Evolutionary conservation across 1,284 basidiomycete genomes (phyloP), one percentile per base, ranked within the genome.

Genomic region (Microbotryum scabiosae): DNA sequence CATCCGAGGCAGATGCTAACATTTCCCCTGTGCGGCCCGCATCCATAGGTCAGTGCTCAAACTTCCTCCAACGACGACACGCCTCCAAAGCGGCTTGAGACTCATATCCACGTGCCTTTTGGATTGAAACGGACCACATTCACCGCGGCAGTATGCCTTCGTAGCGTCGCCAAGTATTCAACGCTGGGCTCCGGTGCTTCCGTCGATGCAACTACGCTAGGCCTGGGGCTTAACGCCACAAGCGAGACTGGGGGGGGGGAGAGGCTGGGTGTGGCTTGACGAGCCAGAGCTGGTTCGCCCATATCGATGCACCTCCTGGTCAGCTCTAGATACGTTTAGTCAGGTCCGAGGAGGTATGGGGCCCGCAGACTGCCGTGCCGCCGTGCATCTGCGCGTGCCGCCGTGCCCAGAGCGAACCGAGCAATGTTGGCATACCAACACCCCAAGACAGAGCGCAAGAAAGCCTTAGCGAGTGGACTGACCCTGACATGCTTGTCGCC

Each of bases 401-500:
- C 21, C 4, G 20, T 25, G 14, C 6, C n/a, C 14, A 21, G 49
- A n/a, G 30, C 5, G 41, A 26, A n/a, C 25, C 28, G n/a, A 30
- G 26, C 49, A 25, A 49, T 48, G 25, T 61, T 30, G 23, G 47
- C 43, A 44, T 18, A 47, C 50, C 36, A 47, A 59, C 60, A 63
- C 66, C 56, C 63, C 63, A 56, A 21, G 56, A 61, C 25, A 7
- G 9, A 53, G 43, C 69, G 55, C 30, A 54, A 59, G 54, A 57
- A 49, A 63, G 43, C 57, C 51, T 54, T 50, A 56, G 59, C 62
- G 26, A 48, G 54, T 48, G 51, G 32, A 82, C 88, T 76, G 72
- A 97, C 92, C 74, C 93, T 80, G 71, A 97, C 90, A 79, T 94
- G 88, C 74, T 94, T 97, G 75, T 99, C 94, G 72, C 94, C 94